Evolutionary conservation across 257 asterid genomes (phyloP).

Genomic region (Parsonsia alboflavescens): DNA sequence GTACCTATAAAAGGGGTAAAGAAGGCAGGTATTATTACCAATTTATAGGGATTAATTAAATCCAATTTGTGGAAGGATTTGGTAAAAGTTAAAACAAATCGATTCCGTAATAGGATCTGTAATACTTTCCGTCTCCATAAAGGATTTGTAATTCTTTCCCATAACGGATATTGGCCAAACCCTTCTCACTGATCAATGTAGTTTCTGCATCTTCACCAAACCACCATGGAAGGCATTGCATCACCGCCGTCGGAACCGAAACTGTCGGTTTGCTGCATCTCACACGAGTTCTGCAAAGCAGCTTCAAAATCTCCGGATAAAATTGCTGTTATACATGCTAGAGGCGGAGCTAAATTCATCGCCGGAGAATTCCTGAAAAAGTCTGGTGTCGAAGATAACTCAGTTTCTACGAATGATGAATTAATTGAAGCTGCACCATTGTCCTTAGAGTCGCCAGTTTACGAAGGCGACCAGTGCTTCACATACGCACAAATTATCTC

Average conservation of each 20-base stretch:
- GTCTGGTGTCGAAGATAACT: constrained; percentile 5
- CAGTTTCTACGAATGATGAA: constrained; percentile 4
- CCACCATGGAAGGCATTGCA: not conserved
- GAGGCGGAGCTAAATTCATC: constrained; percentile 42
- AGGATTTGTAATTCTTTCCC: too few relatives aligned
- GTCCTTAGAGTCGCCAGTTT: constrained; percentile 36
- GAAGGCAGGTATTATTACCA: too few relatives aligned
- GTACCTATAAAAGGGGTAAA: too few relatives aligned
- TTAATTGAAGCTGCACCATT: constrained; percentile 20
- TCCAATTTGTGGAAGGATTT: too few relatives aligned
- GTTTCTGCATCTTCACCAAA: not conserved
- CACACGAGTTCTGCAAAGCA: constrained; percentile 58
- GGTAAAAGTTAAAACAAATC: too few relatives aligned
- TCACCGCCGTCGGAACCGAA: constrained; percentile 17
- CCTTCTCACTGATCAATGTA: not conserved
- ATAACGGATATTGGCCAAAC: not conserved
- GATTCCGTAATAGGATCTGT: too few relatives aligned
- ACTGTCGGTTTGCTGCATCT: constrained; percentile 57
- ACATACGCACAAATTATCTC: constrained; percentile 60
- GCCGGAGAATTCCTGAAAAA: constrained; percentile 27
- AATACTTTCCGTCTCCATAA: too few relatives aligned
- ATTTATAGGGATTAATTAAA: too few relatives aligned
- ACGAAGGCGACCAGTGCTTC: constrained; percentile 69
- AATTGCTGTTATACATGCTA: constrained; percentile 69
- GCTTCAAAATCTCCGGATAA: constrained; percentile 48